phyloP scores from a whole-genome alignment of 768 basidiomycete genomes.

The Pleurotus citrinopileatus region DNA sequence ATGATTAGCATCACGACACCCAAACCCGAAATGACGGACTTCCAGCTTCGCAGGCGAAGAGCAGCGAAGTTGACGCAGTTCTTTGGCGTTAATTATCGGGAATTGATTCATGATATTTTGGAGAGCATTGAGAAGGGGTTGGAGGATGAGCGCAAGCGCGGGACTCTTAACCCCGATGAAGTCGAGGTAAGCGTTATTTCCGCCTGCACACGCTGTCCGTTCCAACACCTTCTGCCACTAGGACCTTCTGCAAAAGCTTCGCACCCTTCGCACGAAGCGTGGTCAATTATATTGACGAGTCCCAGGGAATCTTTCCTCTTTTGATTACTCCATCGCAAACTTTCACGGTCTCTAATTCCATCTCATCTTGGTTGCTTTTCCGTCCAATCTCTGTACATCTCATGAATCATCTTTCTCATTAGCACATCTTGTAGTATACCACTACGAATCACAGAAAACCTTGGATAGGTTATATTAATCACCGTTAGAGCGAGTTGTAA shows the following conservation, averaged over 20 bases:
- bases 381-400: not conserved
- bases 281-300: not conserved
- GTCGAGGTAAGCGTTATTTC: slow-evolving; percentile 53
- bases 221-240: slow-evolving; percentile 20
- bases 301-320: too few relatives aligned
- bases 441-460: slow-evolving; percentile 1
- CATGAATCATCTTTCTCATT: slow-evolving; percentile 2
- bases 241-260: slow-evolving; percentile 55
- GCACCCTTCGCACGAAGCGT: slow-evolving; percentile 54
- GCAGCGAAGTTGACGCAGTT: slow-evolving; percentile 86
- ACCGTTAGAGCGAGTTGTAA: not conserved
- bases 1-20: slow-evolving; percentile 30
- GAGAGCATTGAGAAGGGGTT: slow-evolving; percentile 78
- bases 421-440: slow-evolving; percentile 6
- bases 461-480: not conserved
- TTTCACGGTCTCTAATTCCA: not conserved
- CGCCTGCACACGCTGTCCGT: slow-evolving; percentile 11
- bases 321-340: too few relatives aligned
- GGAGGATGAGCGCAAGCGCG: slow-evolving; percentile 63
- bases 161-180: slow-evolving; percentile 65
- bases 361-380: not conserved
- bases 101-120: slow-evolving; percentile 72
- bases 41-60: slow-evolving; percentile 68
- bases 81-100: slow-evolving; percentile 84
- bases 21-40: slow-evolving; percentile 46